These are phyloP conservation scores for Alternaria viburni DNA, from an alignment of 2,329 filamentous ascomycete genomes.

Conservation along the genomic window DNA sequence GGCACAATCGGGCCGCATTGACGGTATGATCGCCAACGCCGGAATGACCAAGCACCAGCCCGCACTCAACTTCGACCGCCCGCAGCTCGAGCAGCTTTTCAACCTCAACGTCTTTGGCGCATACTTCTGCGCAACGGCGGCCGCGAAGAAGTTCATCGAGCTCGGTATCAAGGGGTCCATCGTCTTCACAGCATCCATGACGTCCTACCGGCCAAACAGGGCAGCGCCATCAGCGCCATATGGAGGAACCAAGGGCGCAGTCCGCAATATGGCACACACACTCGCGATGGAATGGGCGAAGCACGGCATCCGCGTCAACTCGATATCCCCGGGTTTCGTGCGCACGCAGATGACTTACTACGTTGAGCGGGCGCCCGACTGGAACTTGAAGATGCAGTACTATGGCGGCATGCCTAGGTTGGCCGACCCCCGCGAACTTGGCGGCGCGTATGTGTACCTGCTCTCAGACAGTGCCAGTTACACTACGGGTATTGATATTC, in stretches of 20 bases:
- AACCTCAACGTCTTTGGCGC: constrained; percentile 58
- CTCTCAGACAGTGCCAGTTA: constrained; percentile 56
- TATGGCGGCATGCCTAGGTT: constrained; percentile 61
- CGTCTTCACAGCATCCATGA: constrained; percentile 59
- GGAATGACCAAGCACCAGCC: constrained; percentile 61
- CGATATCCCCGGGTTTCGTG: constrained; percentile 86
- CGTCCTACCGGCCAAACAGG: constrained; percentile 57
- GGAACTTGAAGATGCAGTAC: constrained; percentile 61
- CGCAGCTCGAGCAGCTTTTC: constrained; percentile 57
- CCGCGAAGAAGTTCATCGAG: constrained; percentile 54
- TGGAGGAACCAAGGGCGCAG: constrained; percentile 52
- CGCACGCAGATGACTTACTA: constrained; percentile 68
- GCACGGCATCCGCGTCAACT: constrained; percentile 81
- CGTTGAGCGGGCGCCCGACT: constrained; percentile 57
- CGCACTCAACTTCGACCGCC: constrained; percentile 58
- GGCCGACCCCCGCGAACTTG: constrained; percentile 59
- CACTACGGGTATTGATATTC: constrained; percentile 58
- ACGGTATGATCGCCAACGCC: constrained; percentile 61
- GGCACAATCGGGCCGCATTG: constrained; percentile 54
- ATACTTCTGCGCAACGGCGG: constrained; percentile 56
- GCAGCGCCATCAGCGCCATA: constrained; percentile 60
- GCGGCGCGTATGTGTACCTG: constrained; percentile 58
- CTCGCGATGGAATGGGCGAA: constrained; percentile 86
- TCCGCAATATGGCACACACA: constrained; percentile 56
- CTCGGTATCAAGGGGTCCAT: constrained; percentile 56